A percentile compares a stretch with the other conserved stretches of the same genome.
phyloP scores from a whole-genome alignment of 768 basidiomycete species.

The Psilocybe azurescens region DNA sequence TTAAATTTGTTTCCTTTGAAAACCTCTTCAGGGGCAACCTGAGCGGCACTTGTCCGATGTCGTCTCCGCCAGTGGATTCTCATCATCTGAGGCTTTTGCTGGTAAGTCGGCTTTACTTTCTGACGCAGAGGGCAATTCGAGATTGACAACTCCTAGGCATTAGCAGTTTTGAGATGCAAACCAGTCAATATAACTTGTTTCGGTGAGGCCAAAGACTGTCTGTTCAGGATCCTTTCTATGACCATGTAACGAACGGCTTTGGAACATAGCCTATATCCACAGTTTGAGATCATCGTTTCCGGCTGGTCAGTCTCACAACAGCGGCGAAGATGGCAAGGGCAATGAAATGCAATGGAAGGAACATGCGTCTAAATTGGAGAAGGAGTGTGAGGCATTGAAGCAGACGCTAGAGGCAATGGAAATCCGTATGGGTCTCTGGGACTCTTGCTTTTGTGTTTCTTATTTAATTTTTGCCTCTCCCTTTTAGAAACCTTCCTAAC shows the following conservation, averaged over 20 bases:
- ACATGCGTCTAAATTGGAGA: conserved; percentile 48
- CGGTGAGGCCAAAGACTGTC: conserved; percentile 35
- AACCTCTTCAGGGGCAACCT: neutral
- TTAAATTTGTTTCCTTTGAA: neutral
- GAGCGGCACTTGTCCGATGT: neutral
- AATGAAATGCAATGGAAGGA: conserved; percentile 41
- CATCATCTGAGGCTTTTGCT: conserved; percentile 4
- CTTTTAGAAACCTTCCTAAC: conserved; percentile 2
- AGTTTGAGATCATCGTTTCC: conserved; percentile 36
- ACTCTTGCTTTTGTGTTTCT: neutral
- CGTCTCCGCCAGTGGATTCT: neutral
- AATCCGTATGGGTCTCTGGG: neutral
- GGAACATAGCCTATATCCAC: conserved; percentile 46
- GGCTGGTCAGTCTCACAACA: conserved; percentile 8
- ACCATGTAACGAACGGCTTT: neutral
- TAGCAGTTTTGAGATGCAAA: conserved; percentile 50
- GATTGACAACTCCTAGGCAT: conserved; percentile 38
- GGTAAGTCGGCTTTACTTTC: conserved; percentile 19
- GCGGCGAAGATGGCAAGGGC: neutral
- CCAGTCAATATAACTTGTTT: conserved; percentile 44
- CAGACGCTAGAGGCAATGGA: conserved; percentile 41
- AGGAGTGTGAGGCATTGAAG: conserved; percentile 40
- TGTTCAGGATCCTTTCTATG: neutral
- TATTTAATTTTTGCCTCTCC: neutral
- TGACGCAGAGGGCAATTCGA: neutral